Evolutionary conservation across 225 moss, liverwort and hornwort genomes (phyloP).

Genomic region (Polytrichum commune): DNA sequence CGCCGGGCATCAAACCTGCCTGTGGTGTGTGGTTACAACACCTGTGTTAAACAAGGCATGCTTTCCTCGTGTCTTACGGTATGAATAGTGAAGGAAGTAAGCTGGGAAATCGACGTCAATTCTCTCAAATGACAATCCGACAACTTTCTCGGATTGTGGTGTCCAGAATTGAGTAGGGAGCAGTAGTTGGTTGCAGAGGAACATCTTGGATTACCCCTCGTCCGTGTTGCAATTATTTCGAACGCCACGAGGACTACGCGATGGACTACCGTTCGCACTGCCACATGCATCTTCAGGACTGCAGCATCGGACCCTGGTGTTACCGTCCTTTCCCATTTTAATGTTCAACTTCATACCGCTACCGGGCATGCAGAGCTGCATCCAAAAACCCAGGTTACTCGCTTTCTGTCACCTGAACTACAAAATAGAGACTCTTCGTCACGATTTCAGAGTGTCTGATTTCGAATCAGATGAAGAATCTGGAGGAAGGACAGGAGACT

Average conservation of each 20-base stretch:
- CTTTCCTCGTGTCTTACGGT: too few species aligned
- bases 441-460: not conserved
- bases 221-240: not conserved
- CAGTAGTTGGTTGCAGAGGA: not conserved
- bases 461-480: not conserved
- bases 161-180: not conserved
- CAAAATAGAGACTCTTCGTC: not conserved
- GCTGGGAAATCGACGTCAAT: too few species aligned
- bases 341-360: slow-evolving; percentile 6
- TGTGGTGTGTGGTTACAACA: too few species aligned
- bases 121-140: too few species aligned
- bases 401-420: too few species aligned
- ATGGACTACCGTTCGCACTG: not conserved
- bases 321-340: slow-evolving; percentile 1
- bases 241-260: not conserved
- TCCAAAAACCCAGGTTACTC: too few species aligned
- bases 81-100: too few species aligned
- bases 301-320: not conserved
- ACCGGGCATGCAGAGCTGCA: slow-evolving; percentile 5
- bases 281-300: slow-evolving; percentile 1
- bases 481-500: too few species aligned
- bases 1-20: too few species aligned
- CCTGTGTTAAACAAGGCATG: too few species aligned
- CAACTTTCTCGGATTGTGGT: not conserved
- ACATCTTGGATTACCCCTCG: not conserved